A percentile compares a stretch with the other conserved stretches of the same genome.
Conservation (phyloP, 192 early-diverging fungal genomes). For the Physocladia obscura region DNA sequence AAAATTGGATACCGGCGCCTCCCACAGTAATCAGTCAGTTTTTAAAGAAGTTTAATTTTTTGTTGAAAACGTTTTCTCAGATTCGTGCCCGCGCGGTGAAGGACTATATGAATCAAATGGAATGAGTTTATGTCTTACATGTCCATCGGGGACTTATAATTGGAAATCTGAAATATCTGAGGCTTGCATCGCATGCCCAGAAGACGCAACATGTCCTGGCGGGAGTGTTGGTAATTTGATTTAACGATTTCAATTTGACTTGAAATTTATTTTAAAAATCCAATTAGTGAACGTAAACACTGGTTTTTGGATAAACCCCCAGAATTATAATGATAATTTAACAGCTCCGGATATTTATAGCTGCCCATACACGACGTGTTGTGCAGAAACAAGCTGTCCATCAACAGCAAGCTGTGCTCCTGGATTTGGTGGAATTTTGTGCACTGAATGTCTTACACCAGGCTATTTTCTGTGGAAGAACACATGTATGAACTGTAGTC, state of each 20-base stretch:
- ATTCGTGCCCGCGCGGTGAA: neutral
- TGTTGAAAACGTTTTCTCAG: neutral
- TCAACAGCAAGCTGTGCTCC: neutral
- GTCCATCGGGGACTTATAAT: slow-evolving; percentile 10
- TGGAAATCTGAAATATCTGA: neutral
- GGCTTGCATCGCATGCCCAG: slow-evolving; percentile 5
- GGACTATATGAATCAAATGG: slow-evolving; percentile 7
- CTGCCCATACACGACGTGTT: slow-evolving; percentile 30
- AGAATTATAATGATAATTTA: neutral
- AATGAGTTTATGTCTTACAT: neutral
- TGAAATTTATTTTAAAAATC: no score
- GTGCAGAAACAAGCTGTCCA: slow-evolving; percentile 14
- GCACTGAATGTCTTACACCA: slow-evolving; percentile 13
- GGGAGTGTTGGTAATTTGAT: neutral
- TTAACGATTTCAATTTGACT: no score
- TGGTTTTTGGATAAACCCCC: neutral
- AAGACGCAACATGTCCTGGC: neutral
- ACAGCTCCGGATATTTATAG: slow-evolving; percentile 20
- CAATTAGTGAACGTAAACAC: neutral
- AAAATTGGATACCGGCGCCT: slow-evolving; percentile 1
- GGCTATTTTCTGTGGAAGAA: slow-evolving; percentile 3
- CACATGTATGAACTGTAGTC: slow-evolving; percentile 8
- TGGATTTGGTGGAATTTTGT: slow-evolving; percentile 21
- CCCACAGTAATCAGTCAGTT: slow-evolving; percentile 2
- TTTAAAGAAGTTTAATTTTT: neutral